phyloP scores from a whole-genome alignment of 192 early-diverging fungal genomes.

The Entomortierella beljakovae region DNA sequence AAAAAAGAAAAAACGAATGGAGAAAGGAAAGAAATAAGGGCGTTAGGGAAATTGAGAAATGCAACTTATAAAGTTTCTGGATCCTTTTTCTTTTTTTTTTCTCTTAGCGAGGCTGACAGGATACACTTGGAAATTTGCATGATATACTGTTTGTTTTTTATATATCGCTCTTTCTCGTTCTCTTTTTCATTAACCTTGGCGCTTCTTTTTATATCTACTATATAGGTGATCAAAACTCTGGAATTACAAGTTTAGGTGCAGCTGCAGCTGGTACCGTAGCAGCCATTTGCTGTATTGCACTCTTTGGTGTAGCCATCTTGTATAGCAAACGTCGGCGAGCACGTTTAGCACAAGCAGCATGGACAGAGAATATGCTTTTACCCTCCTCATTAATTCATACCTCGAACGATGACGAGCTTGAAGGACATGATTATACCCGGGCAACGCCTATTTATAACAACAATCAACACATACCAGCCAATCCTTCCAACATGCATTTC shows the following conservation, averaged over 20 bases:
- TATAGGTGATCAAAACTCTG: constrained; percentile 3
- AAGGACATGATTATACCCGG: constrained; percentile 42
- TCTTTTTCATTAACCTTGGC: not conserved
- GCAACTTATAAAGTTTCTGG: too few relatives aligned
- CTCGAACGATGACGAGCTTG: constrained; percentile 39
- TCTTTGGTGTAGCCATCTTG: constrained; percentile 24
- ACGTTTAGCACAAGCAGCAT: constrained; percentile 26
- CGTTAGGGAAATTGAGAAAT: too few relatives aligned
- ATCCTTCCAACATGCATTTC: constrained; percentile 22
- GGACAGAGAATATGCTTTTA: constrained; percentile 45
- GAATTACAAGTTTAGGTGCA: constrained; percentile 5
- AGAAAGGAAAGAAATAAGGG: too few relatives aligned
- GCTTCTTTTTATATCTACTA: too few relatives aligned
- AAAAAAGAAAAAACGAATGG: too few relatives aligned
- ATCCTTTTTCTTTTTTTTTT: not conserved
- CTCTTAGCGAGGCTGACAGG: not conserved
- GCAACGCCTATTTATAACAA: constrained; percentile 20
- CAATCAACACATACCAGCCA: constrained; percentile 4
- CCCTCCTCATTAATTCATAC: constrained; percentile 30
- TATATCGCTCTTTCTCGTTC: not conserved
- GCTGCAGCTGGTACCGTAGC: constrained; percentile 29
- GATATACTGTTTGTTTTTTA: not conserved
- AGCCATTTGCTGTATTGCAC: constrained; percentile 8
- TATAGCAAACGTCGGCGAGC: constrained; percentile 36
- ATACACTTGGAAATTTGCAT: too few relatives aligned